Evolutionary conservation across 805 yeast genomes (phyloP), one percentile per base, ranked within the genome.

Genomic region (Starmerella etchellsii): DNA sequence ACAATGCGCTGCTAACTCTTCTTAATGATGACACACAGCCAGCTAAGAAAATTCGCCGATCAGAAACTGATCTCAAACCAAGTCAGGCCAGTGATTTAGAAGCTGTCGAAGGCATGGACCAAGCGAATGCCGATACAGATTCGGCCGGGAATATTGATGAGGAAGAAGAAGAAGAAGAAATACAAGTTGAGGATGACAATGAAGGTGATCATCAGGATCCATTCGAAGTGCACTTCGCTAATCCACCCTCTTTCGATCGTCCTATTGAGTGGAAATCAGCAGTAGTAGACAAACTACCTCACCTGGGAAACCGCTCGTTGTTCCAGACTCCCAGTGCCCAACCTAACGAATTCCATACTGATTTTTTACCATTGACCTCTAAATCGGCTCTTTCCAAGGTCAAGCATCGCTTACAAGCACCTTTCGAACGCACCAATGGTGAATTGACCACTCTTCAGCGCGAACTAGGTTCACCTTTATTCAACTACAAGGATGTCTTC

Each of bases 151-250:
- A 41, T 10, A 46, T 28, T 15, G 54, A 48, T 4, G 25, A 11
- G 3, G 57, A 48, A 8, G 44, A 40, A 10, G 49, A 44, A 2
- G 50, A 40, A 26, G 59, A 41, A 22, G 59, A 67, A 28, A 64
- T 61, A 20, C 51, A 45, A 11, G 61, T 50, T 4, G 68, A 54
- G 6, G 67, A 62, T 11, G 68, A 62, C 20, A 58, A 60, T 35
- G 68, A 62, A 15, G 66, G 59, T 4, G 65, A 62, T 35, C 39
- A 49, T 10, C 56, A 60, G 7, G 95, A 88, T 60, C 82, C 94
- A 0, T 85, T 81, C 51, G 81, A 81, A 46, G 54, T 61, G 11
- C 97, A 87, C 57, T 87, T 80, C 59, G 78, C 76, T 36, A 61
- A 65, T 18, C 64, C 71, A 1, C 47, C 51, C n/a, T 49, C 28